phyloP scores from a whole-genome alignment of 495 filamentous ascomycete genomes.

The Neurospora tetraspora region DNA sequence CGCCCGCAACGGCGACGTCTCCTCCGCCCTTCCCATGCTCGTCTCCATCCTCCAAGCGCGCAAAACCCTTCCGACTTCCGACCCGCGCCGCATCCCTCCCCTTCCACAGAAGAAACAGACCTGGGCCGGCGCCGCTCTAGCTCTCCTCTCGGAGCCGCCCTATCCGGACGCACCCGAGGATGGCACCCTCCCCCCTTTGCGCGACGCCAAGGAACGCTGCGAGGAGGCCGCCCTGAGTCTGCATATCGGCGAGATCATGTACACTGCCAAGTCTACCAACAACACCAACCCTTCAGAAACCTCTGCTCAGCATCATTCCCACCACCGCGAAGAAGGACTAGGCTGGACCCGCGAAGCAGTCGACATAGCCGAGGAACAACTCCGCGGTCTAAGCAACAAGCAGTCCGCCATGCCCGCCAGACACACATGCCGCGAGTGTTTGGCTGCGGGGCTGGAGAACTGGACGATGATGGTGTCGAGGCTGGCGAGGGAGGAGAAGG shows the following conservation, averaged over 20 bases:
- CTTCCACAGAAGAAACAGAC: not conserved
- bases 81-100: not conserved
- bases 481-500: slow-evolving; percentile 44
- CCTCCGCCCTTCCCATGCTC: slow-evolving; percentile 69
- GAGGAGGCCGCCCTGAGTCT: slow-evolving; percentile 77
- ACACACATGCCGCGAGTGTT: slow-evolving; percentile 59
- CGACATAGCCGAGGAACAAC: slow-evolving; percentile 48
- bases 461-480: slow-evolving; percentile 60
- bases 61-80: slow-evolving; percentile 25
- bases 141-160: slow-evolving; percentile 37
- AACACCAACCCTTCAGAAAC: not conserved
- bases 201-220: slow-evolving; percentile 54
- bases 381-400: slow-evolving; percentile 23
- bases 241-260: slow-evolving; percentile 92
- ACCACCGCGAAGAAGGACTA: slow-evolving; percentile 53
- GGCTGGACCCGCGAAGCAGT: slow-evolving; percentile 80
- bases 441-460: slow-evolving; percentile 60
- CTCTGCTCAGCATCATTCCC: slow-evolving; percentile 26
- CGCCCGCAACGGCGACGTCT: slow-evolving; percentile 52
- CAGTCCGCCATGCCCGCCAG: slow-evolving; percentile 21
- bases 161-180: slow-evolving; percentile 58
- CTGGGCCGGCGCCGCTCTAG: slow-evolving; percentile 1
- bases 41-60: slow-evolving; percentile 74
- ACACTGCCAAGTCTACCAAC: slow-evolving; percentile 16
- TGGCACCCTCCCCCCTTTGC: slow-evolving; percentile 53